A percentile compares a stretch with the other conserved stretches of the same genome.
phyloP scores from a whole-genome alignment of 352 stramenopile genomes.

The Phytophthora litchii region DNA sequence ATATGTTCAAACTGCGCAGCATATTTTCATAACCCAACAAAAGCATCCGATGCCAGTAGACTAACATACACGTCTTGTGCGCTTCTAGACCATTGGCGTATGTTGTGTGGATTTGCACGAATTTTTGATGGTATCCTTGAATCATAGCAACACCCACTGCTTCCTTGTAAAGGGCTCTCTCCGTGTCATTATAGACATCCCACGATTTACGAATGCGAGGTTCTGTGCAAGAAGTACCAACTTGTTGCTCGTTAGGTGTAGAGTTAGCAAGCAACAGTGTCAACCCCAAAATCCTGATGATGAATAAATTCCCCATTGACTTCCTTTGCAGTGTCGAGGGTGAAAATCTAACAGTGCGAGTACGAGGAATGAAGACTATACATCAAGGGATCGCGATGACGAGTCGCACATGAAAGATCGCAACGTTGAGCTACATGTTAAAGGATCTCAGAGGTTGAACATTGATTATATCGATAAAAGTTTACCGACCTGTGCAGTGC shows the following conservation, averaged over 20 bases:
- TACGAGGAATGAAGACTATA: background rate
- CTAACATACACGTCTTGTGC: slow-evolving; percentile 64
- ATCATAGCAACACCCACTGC: slow-evolving; percentile 47
- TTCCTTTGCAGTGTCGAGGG: no score
- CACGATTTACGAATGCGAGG: slow-evolving; percentile 53
- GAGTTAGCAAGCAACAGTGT: background rate
- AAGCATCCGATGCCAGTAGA: slow-evolving; percentile 73
- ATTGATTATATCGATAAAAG: background rate
- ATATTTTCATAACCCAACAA: slow-evolving; percentile 75
- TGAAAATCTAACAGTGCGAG: background rate
- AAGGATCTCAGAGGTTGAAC: no score
- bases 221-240: slow-evolving; percentile 32
- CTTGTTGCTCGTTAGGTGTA: slow-evolving; percentile 11
- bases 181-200: slow-evolving; percentile 34
- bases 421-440: background rate
- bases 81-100: slow-evolving; percentile 49
- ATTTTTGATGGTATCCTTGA: slow-evolving; percentile 49
- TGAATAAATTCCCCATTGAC: background rate
- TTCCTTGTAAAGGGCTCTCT: slow-evolving; percentile 47
- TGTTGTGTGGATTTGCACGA: slow-evolving; percentile 66
- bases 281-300: background rate
- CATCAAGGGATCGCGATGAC: background rate
- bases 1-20: slow-evolving; percentile 45
- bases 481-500: background rate
- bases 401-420: background rate